Conservation (phyloP, 1,139 yeast species). For the Hansenula sp. region DNA sequence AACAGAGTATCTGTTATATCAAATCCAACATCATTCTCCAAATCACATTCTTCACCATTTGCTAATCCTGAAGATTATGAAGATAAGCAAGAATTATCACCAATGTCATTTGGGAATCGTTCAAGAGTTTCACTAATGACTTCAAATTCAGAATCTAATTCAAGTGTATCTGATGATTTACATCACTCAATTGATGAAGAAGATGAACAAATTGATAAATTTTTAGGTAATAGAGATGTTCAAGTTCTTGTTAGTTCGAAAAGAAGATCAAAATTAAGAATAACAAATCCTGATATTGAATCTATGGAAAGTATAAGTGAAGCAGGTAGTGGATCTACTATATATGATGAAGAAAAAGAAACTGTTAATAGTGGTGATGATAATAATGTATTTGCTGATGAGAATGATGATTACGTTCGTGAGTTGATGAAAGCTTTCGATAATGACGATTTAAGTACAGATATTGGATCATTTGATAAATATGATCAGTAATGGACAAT, state of each 20-base stretch:
- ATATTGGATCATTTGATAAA: neutral
- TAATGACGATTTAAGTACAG: neutral
- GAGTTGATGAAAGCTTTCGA: conserved; percentile 15
- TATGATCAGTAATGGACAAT: neutral
- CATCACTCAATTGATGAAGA: conserved; percentile 5
- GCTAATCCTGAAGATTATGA: conserved; percentile 21
- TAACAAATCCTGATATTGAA: conserved; percentile 58
- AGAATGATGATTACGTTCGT: conserved; percentile 10
- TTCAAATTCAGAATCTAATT: conserved; percentile 4
- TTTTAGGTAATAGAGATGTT: conserved; percentile 54
- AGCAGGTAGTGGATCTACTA: neutral
- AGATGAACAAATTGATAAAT: conserved; percentile 29
- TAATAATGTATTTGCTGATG: conserved; percentile 1
- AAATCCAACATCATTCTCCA: neutral
- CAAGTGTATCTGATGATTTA: conserved; percentile 3
- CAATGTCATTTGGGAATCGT: conserved; percentile 8
- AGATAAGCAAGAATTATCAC: conserved; percentile 15
- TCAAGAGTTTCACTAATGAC: conserved; percentile 8
- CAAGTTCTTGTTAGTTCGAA: conserved; percentile 74
- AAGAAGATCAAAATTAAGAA: conserved; percentile 56
- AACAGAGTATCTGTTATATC: neutral
- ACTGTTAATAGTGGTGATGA: neutral
- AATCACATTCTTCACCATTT: conserved; percentile 11
- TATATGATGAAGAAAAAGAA: neutral
- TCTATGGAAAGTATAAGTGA: conserved; percentile 2